Percentiles rank a stretch among this genome's conserved stretches.
Conservation (phyloP, 2,329 filamentous ascomycete species). For the Thelonectria discophora region DNA sequence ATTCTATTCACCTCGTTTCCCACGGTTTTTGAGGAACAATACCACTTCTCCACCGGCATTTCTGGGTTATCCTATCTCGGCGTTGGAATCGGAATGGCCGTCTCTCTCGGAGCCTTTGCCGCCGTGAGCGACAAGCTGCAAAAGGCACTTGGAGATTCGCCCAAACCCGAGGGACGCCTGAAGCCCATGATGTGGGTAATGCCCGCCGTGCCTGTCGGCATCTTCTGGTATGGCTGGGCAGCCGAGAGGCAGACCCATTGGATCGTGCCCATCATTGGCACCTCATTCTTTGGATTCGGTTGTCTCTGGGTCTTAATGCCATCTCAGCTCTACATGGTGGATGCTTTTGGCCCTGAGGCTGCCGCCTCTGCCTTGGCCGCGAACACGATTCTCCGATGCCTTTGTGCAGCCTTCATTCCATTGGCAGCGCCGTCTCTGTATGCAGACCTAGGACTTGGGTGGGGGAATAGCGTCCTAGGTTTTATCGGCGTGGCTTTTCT, state of each 20-base stretch:
- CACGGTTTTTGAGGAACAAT: constrained; percentile 47
- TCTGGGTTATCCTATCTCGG: constrained; percentile 59
- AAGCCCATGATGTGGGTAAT: constrained; percentile 64
- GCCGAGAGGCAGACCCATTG: constrained; percentile 61
- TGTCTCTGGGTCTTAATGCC: constrained; percentile 48
- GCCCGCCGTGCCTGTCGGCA: constrained; percentile 60
- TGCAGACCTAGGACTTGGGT: constrained; percentile 54
- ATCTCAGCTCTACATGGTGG: constrained; percentile 40
- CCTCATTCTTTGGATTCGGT: constrained; percentile 59
- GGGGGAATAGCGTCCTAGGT: constrained; percentile 41
- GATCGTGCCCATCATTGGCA: constrained; percentile 68
- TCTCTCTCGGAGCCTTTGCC: constrained; percentile 35
- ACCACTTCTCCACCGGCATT: constrained; percentile 42
- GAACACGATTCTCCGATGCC: constrained; percentile 51
- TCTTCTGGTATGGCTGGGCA: constrained; percentile 68
- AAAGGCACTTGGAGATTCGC: constrained; percentile 11
- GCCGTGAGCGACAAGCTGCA: constrained; percentile 25
- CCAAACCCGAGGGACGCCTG: constrained; percentile 56
- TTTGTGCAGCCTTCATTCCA: constrained; percentile 68
- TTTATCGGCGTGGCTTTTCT: constrained; percentile 53
- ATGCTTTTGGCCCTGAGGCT: constrained; percentile 35
- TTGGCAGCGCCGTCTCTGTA: constrained; percentile 58
- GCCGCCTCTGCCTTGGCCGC: constrained; percentile 38
- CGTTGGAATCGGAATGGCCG: constrained; percentile 50
- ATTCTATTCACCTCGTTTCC: constrained; percentile 50